Evolutionary conservation across 2,329 filamentous ascomycete species (phyloP).

Genomic region (Beauveria varroae): DNA sequence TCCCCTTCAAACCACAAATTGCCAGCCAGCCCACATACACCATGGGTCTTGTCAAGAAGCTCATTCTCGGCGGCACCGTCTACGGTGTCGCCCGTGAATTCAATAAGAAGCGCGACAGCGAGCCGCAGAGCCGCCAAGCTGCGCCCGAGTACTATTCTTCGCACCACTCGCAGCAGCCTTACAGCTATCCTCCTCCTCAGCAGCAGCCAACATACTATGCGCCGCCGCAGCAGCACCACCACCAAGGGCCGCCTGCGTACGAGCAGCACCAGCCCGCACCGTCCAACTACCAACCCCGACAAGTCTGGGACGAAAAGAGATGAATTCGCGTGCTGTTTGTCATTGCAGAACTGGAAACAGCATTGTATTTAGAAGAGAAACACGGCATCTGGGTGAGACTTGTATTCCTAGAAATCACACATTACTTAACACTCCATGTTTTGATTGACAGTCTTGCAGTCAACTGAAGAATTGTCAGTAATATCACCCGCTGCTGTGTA

Average conservation of each 20-base stretch:
- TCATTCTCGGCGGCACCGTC: slow-evolving; percentile 19
- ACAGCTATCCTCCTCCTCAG: background rate
- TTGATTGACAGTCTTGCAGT: background rate
- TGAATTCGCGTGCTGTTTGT: background rate
- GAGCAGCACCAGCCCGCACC: background rate
- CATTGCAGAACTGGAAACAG: background rate
- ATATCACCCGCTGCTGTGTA: background rate
- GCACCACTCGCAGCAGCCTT: background rate
- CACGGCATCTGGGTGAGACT: background rate
- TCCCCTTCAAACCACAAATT: background rate
- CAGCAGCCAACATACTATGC: background rate
- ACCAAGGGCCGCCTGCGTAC: background rate
- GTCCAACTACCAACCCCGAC: background rate
- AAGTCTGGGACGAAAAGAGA: slow-evolving; percentile 1
- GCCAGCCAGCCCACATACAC: background rate
- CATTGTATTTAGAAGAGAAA: background rate
- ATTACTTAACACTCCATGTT: background rate
- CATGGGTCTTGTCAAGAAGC: slow-evolving; percentile 14
- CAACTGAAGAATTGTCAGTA: background rate
- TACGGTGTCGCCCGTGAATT: slow-evolving; percentile 18
- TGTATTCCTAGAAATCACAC: background rate
- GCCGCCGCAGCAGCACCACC: background rate
- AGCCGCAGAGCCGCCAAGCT: background rate
- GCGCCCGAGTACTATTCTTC: background rate
- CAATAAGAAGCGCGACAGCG: slow-evolving; percentile 22